Base-by-base conservation (phyloP, 768 basidiomycete genomes). In the Tylopilus intermedius region DNA sequence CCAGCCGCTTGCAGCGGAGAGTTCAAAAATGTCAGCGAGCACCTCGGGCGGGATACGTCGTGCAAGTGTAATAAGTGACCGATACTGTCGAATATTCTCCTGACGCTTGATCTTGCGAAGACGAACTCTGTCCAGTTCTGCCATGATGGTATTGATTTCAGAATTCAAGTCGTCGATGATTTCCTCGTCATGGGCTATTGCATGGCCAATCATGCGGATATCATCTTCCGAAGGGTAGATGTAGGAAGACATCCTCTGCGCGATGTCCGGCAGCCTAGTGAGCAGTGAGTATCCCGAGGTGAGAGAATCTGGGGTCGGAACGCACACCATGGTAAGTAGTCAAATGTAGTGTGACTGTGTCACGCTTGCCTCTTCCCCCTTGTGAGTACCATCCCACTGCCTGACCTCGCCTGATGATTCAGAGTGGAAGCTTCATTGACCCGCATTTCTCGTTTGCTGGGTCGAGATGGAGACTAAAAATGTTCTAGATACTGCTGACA, bases 401-500 rank as follows among this genome's bases (percentile, higher is more conserved):
- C 33, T 37, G 1, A 38, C 55, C 33, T 33, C 21, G 60, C 30
- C 67, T 68, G 90, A 92, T 91, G 88, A 92, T 81, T 87, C 84
- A 88, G 90, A 92, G 90, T 92, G 90, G 90, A 89, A 83, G 74
- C 90, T 85, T 72, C 68, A 86, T 80, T 74, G 77, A 90, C 81
- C 86, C 77, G 71, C 69, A 59, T 67, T 62, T 14, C 49, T 41
- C 49, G 55, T 56, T 58, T 57, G 74, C 68, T 71, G 86, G 86
- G 84, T 87, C 73, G 79, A 79, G 57, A 66, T 79, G 88, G 76
- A 79, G 90, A 91, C 88, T 72, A 65, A 63, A 75, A 74, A 82
- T 79, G 88, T 89, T 90, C 88, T 77, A 83, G 90, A 92, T 93
- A 93, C 90, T 93, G 82, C 89, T 93, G 90, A 92, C 71, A 35